Base-by-base conservation (phyloP, 1,284 basidiomycete species). In the Cryptococcus sp. region DNA sequence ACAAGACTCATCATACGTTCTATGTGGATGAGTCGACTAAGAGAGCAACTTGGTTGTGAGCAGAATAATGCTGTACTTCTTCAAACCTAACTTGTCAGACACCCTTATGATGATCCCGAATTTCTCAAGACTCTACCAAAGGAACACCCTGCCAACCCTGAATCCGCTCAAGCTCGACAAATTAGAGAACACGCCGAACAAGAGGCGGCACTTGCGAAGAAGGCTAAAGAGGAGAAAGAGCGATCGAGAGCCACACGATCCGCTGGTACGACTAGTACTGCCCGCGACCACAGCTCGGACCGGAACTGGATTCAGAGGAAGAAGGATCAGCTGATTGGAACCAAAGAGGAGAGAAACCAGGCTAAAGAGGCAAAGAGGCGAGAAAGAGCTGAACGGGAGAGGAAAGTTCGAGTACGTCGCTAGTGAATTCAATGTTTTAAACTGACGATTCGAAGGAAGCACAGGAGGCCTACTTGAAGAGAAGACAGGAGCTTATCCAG, bases 41-140 rank as follows among this genome's bases (percentile, higher is more conserved):
- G 38, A 58, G 70, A 44, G 53, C 65, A 3, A 67, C 57, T 36
- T 74, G 73, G 73, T 14, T 67, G 11, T 52, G 23, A 36, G 50
- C 14, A 11, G 2, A 23, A 23, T 2, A 23, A 23, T 23, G 23
- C 23, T 23, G 23, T 23, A 23, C 23, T 23, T 23, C 23, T 23
- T 23, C 23, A 23, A 23, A 23, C 1, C 23, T 23, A 23, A 23
- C 23, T n/a, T 41, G 10, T 41, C 41, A 51, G 50, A 14, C 72
- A 74, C 55, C 72, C 72, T 4, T 74, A 73, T 56, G 72, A 74
- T 49, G 72, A 73, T 52, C 68, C 70, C 1, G 67, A 65, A 50
- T 74, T 62, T 55, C 59, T 74, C n/a, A 45, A 56, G 4, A 61
- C 64, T 43, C 58, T 74, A 38, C 71, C 72, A 4, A 63, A 66